Evolutionary conservation across 164 flowering plant species (phyloP).

Genomic region (Vitis labrusca): DNA sequence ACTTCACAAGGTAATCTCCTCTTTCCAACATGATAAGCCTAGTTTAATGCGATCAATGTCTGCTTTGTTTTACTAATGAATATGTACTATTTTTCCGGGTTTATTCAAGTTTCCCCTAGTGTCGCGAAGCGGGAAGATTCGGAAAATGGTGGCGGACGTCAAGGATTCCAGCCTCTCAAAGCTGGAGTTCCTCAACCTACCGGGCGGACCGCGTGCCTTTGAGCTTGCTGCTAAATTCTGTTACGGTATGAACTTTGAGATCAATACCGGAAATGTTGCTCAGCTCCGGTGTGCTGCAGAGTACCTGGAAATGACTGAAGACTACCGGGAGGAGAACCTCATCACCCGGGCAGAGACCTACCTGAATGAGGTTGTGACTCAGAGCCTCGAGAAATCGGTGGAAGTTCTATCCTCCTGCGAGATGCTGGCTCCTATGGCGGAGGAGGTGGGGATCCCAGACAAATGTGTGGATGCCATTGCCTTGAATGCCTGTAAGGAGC

Average conservation of each 20-base stretch:
- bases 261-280: constrained; percentile 56
- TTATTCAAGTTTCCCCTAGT: constrained; percentile 61
- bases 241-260: constrained; percentile 71
- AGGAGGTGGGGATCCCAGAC: constrained; percentile 46
- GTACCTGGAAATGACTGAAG: constrained; percentile 77
- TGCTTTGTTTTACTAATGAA: constrained; percentile 5
- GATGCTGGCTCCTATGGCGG: constrained; percentile 39
- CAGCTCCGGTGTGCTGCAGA: constrained; percentile 65
- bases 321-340: constrained; percentile 60
- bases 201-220: constrained; percentile 62
- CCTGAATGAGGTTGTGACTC: constrained; percentile 46
- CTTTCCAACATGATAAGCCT: not conserved
- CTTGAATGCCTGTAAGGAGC: constrained; percentile 63
- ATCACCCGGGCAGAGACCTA: constrained; percentile 52
- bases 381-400: constrained; percentile 55
- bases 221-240: constrained; percentile 72
- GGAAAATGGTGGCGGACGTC: constrained; percentile 57
- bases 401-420: constrained; percentile 57
- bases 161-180: constrained; percentile 38
- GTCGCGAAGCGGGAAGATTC: constrained; percentile 56
- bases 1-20: constrained; percentile 56
- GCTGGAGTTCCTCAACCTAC: constrained; percentile 53
- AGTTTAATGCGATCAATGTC: not conserved
- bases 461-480: constrained; percentile 67
- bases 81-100: not conserved